Conservation (phyloP, 129 eudicot genomes). For the Pseudognaphalium luteoalbum region DNA sequence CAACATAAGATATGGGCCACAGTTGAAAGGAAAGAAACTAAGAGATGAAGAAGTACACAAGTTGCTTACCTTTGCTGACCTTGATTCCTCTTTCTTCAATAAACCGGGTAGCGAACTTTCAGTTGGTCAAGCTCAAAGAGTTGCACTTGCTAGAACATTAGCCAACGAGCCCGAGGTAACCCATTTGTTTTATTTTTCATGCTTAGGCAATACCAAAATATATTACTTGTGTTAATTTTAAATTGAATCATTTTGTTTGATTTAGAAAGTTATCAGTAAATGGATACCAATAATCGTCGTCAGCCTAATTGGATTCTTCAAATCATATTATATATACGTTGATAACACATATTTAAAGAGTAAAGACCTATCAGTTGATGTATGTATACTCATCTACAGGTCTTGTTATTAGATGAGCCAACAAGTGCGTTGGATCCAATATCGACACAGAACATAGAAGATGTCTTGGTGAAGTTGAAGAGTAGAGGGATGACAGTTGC, state of each 20-base stretch:
- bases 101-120: conserved; percentile 65
- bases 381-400: conserved; percentile 35
- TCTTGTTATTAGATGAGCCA: conserved; percentile 89
- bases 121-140: conserved; percentile 96
- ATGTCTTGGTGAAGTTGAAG: conserved; percentile 72
- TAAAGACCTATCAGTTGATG: background rate
- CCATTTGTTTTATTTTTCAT: background rate
- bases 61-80: conserved; percentile 76
- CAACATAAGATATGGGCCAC: conserved; percentile 89
- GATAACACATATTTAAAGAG: background rate
- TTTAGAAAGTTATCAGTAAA: background rate
- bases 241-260: background rate
- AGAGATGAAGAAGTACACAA: conserved; percentile 68
- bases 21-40: conserved; percentile 73
- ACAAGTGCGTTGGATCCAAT: conserved; percentile 97
- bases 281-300: background rate
- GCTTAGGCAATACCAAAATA: background rate
- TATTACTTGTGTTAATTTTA: background rate
- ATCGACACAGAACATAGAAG: conserved; percentile 91
- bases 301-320: background rate
- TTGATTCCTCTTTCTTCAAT: conserved; percentile 65
- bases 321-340: background rate
- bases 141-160: conserved; percentile 90
- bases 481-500: conserved; percentile 62
- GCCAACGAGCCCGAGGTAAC: conserved; percentile 96